Percentiles rank a stretch among this genome's conserved stretches.
phyloP scores from a whole-genome alignment of 345 rosid genomes.

The Carallia pectinifolia region DNA sequence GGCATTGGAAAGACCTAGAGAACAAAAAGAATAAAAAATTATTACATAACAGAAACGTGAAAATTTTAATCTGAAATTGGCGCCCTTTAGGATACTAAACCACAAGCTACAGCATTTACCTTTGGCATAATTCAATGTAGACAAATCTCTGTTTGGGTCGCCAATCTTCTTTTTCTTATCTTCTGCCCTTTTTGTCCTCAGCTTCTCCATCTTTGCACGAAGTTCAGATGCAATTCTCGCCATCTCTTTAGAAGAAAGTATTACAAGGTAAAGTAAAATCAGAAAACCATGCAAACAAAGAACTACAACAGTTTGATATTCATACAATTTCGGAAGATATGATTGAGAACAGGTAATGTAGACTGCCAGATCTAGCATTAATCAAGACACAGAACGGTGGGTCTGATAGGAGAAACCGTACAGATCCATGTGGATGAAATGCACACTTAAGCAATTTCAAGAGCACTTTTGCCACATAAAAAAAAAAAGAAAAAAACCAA shows the following conservation, averaged over 20 bases:
- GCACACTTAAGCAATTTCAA: no score
- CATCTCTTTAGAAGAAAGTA: conserved; percentile 52
- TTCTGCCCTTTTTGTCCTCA: conserved; percentile 37
- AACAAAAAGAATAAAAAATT: background rate
- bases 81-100: background rate
- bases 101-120: conserved; percentile 27
- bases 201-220: conserved; percentile 40
- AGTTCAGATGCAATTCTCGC: conserved; percentile 54
- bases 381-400: no score
- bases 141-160: conserved; percentile 31
- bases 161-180: conserved; percentile 36
- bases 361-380: no score
- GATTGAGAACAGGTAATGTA: no score
- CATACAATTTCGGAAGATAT: no score
- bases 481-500: no score
- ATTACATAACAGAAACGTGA: background rate
- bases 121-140: conserved; percentile 23
- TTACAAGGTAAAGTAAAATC: background rate
- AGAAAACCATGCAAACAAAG: background rate
- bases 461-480: no score
- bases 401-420: no score
- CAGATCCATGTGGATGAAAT: no score
- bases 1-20: conserved; percentile 39
- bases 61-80: background rate
- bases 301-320: no score